Conservation (phyloP, 768 basidiomycete genomes). For the Leccinum boreale region DNA sequence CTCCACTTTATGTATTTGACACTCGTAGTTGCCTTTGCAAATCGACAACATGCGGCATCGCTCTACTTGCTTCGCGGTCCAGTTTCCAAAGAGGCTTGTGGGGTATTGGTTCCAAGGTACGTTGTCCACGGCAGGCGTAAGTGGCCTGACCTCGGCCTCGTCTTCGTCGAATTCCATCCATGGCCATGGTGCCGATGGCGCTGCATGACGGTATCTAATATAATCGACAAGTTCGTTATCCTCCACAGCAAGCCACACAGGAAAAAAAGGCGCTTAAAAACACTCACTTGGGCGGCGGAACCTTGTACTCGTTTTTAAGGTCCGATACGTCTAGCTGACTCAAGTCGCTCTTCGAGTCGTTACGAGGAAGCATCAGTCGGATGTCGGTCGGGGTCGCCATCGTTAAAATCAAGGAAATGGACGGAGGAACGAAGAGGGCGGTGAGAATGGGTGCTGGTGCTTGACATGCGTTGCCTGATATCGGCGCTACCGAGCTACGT, state of each 20-base stretch:
- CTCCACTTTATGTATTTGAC: conserved; percentile 23
- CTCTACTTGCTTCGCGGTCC: conserved; percentile 44
- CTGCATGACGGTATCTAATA: conserved; percentile 35
- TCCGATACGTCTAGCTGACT: conserved; percentile 14
- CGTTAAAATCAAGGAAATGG: neutral
- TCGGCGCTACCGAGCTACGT: neutral
- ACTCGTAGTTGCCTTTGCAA: conserved; percentile 10
- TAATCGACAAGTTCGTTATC: conserved; percentile 16
- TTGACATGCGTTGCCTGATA: conserved; percentile 5
- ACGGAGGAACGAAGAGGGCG: neutral
- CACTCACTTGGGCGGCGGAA: conserved; percentile 25
- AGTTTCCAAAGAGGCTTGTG: conserved; percentile 52
- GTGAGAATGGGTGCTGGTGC: neutral
- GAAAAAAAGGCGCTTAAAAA: neutral
- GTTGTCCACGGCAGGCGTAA: neutral
- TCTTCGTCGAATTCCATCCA: conserved; percentile 37
- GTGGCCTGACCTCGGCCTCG: conserved; percentile 7
- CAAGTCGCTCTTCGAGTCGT: neutral
- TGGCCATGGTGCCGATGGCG: conserved; percentile 42
- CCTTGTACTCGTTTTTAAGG: conserved; percentile 5
- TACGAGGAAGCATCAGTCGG: conserved; percentile 2
- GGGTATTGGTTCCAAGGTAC: conserved; percentile 41
- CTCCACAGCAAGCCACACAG: neutral
- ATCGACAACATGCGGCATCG: conserved; percentile 34
- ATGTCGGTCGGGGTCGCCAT: conserved; percentile 15